Evolutionary conservation across 75 land plant genomes (phyloP), one percentile per base, ranked within the genome.

Genomic region (Cupressus sempervirens): DNA sequence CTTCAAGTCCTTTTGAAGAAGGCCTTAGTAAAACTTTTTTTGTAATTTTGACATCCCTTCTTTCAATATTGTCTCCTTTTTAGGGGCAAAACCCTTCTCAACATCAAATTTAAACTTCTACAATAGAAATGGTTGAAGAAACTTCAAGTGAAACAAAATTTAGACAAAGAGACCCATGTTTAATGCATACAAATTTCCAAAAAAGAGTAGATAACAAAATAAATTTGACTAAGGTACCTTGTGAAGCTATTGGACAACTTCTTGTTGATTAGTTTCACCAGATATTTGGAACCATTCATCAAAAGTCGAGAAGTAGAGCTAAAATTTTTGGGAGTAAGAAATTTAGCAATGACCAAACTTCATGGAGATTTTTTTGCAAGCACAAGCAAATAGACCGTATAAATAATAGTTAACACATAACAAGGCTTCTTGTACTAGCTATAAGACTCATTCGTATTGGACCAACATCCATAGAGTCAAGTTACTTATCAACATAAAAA

Each of bases 241-340:
- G 84, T 98, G 99, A 81, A 98, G 97, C 84, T 98, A 98, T 90
- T 98, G 99, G 52, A 98, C 99, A 85, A 98, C 99, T 81, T 98
- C 99, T 83, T 98, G 99, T 87, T 98, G 99, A 70, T 98, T 98
- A 90, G 94, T 98, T 76, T 98, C 99, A 36, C 96, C 98, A 83
- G 99, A 96, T 88, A 98, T 98, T 91, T 98, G 98, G 83, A 98
- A 98, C 99, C 99, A 98, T 82, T 98, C 97, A 93, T 98, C 99
- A 88, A 98, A 98, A 48, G 99, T 95, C 85, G n/a, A n/a, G 96
- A 98, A 76, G 99, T 95, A 45, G 99, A 98, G 77, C 99, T 98
- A 98, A 98, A 76, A 98, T 95, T 85, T 98, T 98, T 7, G 99
- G 99, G 46, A 98, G 93, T 36, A 98, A 86, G 83, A 98, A 98